Base-by-base conservation (phyloP, 208 protist genomes). In the Trypanosoma platydactyli region DNA sequence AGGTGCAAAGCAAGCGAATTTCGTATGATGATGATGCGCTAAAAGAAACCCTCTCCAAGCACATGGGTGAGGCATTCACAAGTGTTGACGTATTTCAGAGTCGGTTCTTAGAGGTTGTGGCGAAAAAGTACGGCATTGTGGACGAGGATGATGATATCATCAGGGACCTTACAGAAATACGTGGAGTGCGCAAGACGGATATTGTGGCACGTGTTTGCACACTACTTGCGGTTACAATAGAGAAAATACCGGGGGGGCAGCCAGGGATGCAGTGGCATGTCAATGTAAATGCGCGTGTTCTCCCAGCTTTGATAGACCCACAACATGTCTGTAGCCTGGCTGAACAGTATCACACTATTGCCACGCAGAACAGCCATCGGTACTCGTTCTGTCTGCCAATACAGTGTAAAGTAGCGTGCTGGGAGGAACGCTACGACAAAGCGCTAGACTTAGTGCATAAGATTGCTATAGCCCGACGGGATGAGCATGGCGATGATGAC, bases 121-220 rank as follows among this genome's bases (percentile, higher is more conserved):
- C 80, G 0, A 73, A 77, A 22, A 94, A 94, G 60, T 94, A 86
- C 71, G 88, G 88, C 58, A 79, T 94, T 49, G 79, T 88, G 2
- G 71, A 85, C 9, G 76, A 82, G 35, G 88, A 94, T 68, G 63
- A 79, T 20, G 80, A 86, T 44, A 54, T 89, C 42, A 83, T 91
- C 18, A 27, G 73, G 0, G 24, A 67, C 4, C 71, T 94, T 29
- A 73, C 77, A 4, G 60, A 61, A 3, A 57, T 79, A 22, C 80
- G 88, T 20, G 29, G 35, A n/a, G 48, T 50, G 48, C 83, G 79
- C 71, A 74, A 79, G 46, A 50, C 55, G 29, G 59, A 68, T 40
- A 81, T 94, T 44, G 72, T 89, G 35, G 76, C 77, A 30, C 88
- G 88, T 25, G 74, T 86, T 13, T 84, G 88, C 50, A 51, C 66